Base-by-base conservation (phyloP, 306 rosid species). In the Adenanthera pavonina region DNA sequence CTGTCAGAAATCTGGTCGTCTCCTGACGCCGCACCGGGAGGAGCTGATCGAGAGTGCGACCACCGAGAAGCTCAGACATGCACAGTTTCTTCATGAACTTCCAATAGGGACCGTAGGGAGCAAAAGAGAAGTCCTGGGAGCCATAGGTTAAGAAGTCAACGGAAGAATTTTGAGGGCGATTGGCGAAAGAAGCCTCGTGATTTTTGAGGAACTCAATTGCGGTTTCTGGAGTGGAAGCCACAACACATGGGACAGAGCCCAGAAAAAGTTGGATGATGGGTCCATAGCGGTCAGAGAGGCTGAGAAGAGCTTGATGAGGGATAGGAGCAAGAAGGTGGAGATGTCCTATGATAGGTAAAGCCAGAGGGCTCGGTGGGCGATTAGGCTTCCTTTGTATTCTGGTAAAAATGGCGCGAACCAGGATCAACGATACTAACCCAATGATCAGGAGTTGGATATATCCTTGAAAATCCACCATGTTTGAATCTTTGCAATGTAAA, bases 31-130 rank as follows among this genome's bases (percentile, higher is more conserved):
- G 82, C 36, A 89, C 15, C 0, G 89, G 90, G 15, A 75, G 74
- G 69, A 85, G 89, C n/a, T 75, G 86, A 14, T 67, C 82, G 2
- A 91, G 75, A 0, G 86, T 89, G 54, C 56, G 73, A 17, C 91
- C 89, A 0, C 92, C 88, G 1, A 93, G 94, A 80, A 93, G 94
- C 41, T 91, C 87, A n/a, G 94, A 81, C 85, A 93, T 85, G 60
- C 91, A 87, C 5, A 91, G 74, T 69, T 86, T 90, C 85, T 88
- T 93, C 92, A 90, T 88, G 87, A 91, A 93, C 53, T 89, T 87
- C 97, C 97, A 93, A 46, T 80, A 90, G 14, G 88, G 91, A 70
- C 92, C 97, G 52, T 90, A 93, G 0, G 96, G 93, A 0, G 96
- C 86, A 7, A 87, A 72, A 2, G 85, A 47, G 74, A 91, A 91